Percentiles rank a stretch among this genome's conserved stretches.
phyloP scores from a whole-genome alignment of 2,329 filamentous ascomycete genomes.

The Trichoderma sp. region DNA sequence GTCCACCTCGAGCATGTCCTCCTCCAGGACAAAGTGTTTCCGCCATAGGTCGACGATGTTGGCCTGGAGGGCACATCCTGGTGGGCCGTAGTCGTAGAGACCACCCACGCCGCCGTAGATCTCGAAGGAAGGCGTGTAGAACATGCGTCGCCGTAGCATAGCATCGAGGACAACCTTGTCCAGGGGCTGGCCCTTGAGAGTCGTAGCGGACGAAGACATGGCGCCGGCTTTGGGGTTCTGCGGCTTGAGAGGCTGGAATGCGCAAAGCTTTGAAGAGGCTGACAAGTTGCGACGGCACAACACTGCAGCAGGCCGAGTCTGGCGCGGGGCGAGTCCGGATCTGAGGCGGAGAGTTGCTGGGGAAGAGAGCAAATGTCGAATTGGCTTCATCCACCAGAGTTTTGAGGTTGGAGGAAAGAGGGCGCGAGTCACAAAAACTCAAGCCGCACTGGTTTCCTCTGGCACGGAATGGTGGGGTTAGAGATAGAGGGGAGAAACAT shows the following conservation, averaged over 20 bases:
- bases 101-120: conserved; percentile 89
- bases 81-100: conserved; percentile 91
- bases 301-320: conserved; percentile 26
- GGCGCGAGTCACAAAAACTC: conserved; percentile 34
- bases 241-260: conserved; percentile 33
- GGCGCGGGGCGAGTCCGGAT: conserved; percentile 10
- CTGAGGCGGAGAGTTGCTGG: conserved; percentile 20
- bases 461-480: conserved; percentile 25
- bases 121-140: conserved; percentile 95
- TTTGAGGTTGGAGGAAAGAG: conserved; percentile 16
- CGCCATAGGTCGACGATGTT: conserved; percentile 89
- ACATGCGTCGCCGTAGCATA: conserved; percentile 83
- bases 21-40: conserved; percentile 89
- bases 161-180: conserved; percentile 81
- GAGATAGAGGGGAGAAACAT: conserved; percentile 12
- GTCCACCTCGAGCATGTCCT: conserved; percentile 95
- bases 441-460: conserved; percentile 27
- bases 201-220: conserved; percentile 63
- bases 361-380: conserved; percentile 24
- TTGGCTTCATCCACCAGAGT: conserved; percentile 33
- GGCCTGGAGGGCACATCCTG: conserved; percentile 81
- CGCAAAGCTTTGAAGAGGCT: conserved; percentile 33
- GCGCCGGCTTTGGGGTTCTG: conserved; percentile 27
- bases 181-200: conserved; percentile 85
- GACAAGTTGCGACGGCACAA: conserved; percentile 32